Evolutionary conservation across 2,329 filamentous ascomycete species (phyloP), one percentile per base, ranked within the genome.

Genomic region (Aphanoascus verrucosus): DNA sequence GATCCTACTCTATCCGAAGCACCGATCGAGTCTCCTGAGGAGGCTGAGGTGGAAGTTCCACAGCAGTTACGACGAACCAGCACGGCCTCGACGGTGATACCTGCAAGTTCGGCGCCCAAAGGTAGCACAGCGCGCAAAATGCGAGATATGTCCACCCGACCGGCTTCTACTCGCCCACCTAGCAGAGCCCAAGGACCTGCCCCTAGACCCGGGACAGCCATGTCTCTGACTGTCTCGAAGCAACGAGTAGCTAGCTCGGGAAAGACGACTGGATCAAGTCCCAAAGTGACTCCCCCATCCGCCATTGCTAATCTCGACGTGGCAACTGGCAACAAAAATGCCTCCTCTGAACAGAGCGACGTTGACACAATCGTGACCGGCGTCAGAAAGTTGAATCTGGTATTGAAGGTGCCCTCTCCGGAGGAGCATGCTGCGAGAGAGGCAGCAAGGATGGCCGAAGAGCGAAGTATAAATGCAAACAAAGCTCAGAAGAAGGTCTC

Each of bases 361-460:
- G 23, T 56, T 6, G 77, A 81, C 43, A 69, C 67, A 15, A 64
- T 82, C 23, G 70, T 77, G 1, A 70, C 73, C 2, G 77, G 76
- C 3, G 64, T 82, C 56, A 78, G 77, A 61, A 76, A 76, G 28
- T 63, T 74, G 56, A 72, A 65, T 51, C 77, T 83, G 52, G 82
- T 79, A 19, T 62, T 84, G 46, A 81, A 80, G 57, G 69, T 82
- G 49, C 77, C 77, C 0, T 72, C 77, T 0, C 74, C 74, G 19
- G 78, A 82, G 60, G 78, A 82, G 60, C 72, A 81, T 56, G 76
- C 79, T 28, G 72, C 71, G 6, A 67, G 75, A 19, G 75, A 79
- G 61, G 72, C 73, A 49, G 71, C 69, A 50, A 63, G 61, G n/a
- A 58, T 63, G 0, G 66, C 70, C n/a, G 69, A 72, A 40, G 68